phyloP scores from a whole-genome alignment of 805 yeast species.

The Pichia scutulata region DNA sequence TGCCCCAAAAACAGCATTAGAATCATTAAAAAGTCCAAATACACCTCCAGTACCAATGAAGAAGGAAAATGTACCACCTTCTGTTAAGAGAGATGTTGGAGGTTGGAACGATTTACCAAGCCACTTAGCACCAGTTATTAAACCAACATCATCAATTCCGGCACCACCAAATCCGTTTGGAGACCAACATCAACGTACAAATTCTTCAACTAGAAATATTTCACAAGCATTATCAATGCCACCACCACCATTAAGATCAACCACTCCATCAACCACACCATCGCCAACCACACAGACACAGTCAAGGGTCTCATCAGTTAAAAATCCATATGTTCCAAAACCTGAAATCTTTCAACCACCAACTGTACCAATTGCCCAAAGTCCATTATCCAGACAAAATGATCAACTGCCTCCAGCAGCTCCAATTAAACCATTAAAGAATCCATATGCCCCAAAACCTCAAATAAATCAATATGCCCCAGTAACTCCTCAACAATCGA shows the following conservation, averaged over 20 bases:
- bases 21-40: constrained; percentile 22
- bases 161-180: constrained; percentile 6
- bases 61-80: constrained; percentile 17
- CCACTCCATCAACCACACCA: background rate
- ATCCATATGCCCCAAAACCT: constrained; percentile 7
- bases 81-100: constrained; percentile 41
- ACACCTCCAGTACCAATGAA: constrained; percentile 20
- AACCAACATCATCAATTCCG: constrained; percentile 4
- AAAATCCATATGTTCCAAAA: constrained; percentile 33
- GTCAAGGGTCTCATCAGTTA: constrained; percentile 1
- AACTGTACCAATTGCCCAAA: constrained; percentile 12
- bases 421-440: constrained; percentile 4
- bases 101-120: constrained; percentile 72
- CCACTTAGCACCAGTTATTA: constrained; percentile 24
- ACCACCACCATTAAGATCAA: constrained; percentile 22
- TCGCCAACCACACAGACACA: background rate
- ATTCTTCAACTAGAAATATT: constrained; percentile 18
- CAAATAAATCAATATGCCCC: constrained; percentile 12
- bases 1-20: constrained; percentile 30
- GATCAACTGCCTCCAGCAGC: constrained; percentile 15
- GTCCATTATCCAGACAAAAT: constrained; percentile 10
- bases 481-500: constrained; percentile 3
- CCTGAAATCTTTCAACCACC: constrained; percentile 18
- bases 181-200: background rate
- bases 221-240: constrained; percentile 26